Percentiles rank a stretch among this genome's conserved stretches.
Conservation (phyloP, 345 rosid genomes). For the Aurinia saxatilis region DNA sequence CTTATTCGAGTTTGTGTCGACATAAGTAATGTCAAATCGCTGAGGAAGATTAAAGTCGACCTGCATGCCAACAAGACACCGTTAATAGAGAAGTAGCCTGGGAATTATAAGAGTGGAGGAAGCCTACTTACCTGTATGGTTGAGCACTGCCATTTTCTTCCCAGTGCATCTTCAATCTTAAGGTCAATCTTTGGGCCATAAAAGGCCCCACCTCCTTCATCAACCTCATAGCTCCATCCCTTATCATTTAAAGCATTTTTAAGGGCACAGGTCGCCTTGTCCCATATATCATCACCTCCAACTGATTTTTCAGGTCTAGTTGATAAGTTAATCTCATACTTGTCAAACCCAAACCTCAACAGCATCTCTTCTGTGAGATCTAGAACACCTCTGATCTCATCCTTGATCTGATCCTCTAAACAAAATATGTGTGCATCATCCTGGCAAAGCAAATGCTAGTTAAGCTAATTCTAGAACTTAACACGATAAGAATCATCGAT, state of each 20-base stretch:
- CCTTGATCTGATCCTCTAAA: slow-evolving; percentile 88
- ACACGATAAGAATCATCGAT: background rate
- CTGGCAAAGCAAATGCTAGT: slow-evolving; percentile 35
- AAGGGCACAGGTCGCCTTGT: slow-evolving; percentile 76
- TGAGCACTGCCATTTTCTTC: slow-evolving; percentile 99
- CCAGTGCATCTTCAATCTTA: slow-evolving; percentile 92
- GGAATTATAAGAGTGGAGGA: background rate
- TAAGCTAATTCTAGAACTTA: background rate
- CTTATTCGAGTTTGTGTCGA: slow-evolving; percentile 70
- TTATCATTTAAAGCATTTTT: slow-evolving; percentile 82
- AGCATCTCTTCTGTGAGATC: slow-evolving; percentile 86
- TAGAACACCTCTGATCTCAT: slow-evolving; percentile 88
- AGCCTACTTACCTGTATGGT: slow-evolving; percentile 63
- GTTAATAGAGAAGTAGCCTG: background rate
- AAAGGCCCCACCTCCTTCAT: slow-evolving; percentile 99
- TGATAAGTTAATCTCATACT: slow-evolving; percentile 86
- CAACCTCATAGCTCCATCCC: slow-evolving; percentile 86
- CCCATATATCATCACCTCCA: slow-evolving; percentile 91
- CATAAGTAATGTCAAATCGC: slow-evolving; percentile 78
- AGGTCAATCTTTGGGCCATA: slow-evolving; percentile 96
- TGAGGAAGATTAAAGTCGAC: slow-evolving; percentile 93
- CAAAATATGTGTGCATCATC: slow-evolving; percentile 97
- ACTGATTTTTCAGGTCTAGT: slow-evolving; percentile 93
- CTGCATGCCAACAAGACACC: slow-evolving; percentile 33
- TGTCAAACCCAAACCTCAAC: slow-evolving; percentile 71